Conservation (phyloP, 2,329 filamentous ascomycete genomes). For the Venturia nashicola region DNA sequence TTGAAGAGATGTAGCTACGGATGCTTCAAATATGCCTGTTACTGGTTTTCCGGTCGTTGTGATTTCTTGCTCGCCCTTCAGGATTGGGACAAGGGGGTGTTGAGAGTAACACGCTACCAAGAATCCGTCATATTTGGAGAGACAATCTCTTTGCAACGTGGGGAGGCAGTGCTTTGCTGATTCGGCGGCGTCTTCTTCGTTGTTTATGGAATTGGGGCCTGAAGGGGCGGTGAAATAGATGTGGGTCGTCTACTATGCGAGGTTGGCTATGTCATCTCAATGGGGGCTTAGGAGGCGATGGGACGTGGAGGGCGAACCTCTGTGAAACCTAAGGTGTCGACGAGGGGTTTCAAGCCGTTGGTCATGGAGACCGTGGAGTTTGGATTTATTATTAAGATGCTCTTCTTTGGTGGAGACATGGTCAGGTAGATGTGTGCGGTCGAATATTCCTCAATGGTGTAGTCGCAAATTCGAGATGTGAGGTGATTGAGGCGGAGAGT, state of each 20-base stretch:
- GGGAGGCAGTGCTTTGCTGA: constrained; percentile 52
- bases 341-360: constrained; percentile 43
- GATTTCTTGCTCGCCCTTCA: constrained; percentile 35
- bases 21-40: constrained; percentile 81
- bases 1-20: constrained; percentile 52
- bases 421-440: neutral
- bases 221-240: constrained; percentile 54
- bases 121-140: constrained; percentile 55
- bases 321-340: constrained; percentile 31
- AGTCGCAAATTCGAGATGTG: neutral
- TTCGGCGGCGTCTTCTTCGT: constrained; percentile 51
- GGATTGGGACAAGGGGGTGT: constrained; percentile 58
- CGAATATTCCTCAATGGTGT: neutral
- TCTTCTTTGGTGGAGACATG: neutral
- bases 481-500: neutral
- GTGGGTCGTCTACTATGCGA: constrained; percentile 32
- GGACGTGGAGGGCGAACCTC: constrained; percentile 19
- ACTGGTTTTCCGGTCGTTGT: constrained; percentile 39
- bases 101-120: constrained; percentile 82
- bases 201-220: constrained; percentile 67
- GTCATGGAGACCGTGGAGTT: constrained; percentile 69
- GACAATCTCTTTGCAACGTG: constrained; percentile 32
- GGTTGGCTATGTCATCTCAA: constrained; percentile 23
- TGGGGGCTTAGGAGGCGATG: neutral
- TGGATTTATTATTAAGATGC: constrained; percentile 63